Percentiles rank a stretch among this genome's conserved stretches.
Evolutionary conservation across 164 flowering plant genomes (phyloP).

Genomic region (Chimonanthus salicifolius): DNA sequence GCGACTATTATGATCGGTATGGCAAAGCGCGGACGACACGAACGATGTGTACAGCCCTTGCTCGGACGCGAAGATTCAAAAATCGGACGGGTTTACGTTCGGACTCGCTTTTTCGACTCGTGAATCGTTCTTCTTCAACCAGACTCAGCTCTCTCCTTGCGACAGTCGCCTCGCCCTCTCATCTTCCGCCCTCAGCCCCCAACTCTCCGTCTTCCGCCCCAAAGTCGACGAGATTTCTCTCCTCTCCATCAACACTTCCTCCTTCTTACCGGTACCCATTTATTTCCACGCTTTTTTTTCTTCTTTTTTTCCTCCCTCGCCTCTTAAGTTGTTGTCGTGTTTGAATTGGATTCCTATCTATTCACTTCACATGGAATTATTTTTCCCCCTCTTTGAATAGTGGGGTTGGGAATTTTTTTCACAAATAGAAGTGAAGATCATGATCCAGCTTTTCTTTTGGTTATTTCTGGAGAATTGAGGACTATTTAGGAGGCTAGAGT

Average conservation of each 20-base stretch:
- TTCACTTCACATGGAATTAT: no score
- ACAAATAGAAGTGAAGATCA: no score
- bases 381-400: no score
- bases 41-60: conserved; percentile 51
- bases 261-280: conserved; percentile 54
- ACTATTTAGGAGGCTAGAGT: no score
- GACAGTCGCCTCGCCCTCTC: conserved; percentile 60
- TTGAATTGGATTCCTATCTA: no score
- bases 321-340: no score
- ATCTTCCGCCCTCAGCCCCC: conserved; percentile 27
- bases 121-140: conserved; percentile 38
- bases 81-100: conserved; percentile 74
- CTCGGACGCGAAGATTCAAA: conserved; percentile 52
- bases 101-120: conserved; percentile 63
- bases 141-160: conserved; percentile 63
- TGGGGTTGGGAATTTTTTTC: no score
- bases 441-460: no score
- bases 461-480: no score
- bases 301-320: no score
- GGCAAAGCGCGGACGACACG: conserved; percentile 25
- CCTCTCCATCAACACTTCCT: conserved; percentile 62
- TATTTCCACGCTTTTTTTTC: not conserved
- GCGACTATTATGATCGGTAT: not conserved
- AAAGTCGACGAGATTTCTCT: conserved; percentile 96
- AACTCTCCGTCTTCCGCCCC: conserved; percentile 70